Evolutionary conservation across 768 basidiomycete genomes (phyloP).

Genomic region (Symmetrospora coprosmae): DNA sequence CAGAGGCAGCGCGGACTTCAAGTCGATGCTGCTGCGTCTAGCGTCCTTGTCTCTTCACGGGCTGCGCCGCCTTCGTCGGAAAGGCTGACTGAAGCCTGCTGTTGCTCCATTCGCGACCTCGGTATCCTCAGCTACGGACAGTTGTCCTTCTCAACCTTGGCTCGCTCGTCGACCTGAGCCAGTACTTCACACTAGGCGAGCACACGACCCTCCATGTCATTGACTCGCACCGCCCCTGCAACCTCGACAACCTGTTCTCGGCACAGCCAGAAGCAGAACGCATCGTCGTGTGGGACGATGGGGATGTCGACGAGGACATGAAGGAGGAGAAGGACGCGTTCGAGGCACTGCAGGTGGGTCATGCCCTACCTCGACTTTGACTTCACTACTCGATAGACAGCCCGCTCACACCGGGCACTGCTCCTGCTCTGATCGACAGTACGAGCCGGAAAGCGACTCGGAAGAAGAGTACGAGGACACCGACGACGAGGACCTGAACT

Average conservation of each 20-base stretch:
- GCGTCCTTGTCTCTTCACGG: no score
- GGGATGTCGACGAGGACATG: conserved; percentile 53
- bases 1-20: not conserved
- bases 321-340: conserved; percentile 62
- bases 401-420: no score
- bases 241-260: conserved; percentile 66
- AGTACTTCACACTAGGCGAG: conserved; percentile 38
- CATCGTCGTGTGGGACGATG: conserved; percentile 90
- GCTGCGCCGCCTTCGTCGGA: no score
- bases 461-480: conserved; percentile 34
- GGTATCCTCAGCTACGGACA: conserved; percentile 57
- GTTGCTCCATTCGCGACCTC: not conserved
- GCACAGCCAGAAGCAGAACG: conserved; percentile 39
- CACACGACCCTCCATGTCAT: conserved; percentile 72
- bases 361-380: not conserved
- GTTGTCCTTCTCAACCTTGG: conserved; percentile 88
- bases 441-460: conserved; percentile 34
- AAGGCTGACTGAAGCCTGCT: not conserved
- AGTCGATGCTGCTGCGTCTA: no score
- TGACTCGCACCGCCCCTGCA: conserved; percentile 81
- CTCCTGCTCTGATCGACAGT: conserved; percentile 38
- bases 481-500: conserved; percentile 31
- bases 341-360: conserved; percentile 60
- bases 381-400: not conserved
- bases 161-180: conserved; percentile 65